phyloP scores from a whole-genome alignment of 345 rosid species.

The Brassica rapa region DNA sequence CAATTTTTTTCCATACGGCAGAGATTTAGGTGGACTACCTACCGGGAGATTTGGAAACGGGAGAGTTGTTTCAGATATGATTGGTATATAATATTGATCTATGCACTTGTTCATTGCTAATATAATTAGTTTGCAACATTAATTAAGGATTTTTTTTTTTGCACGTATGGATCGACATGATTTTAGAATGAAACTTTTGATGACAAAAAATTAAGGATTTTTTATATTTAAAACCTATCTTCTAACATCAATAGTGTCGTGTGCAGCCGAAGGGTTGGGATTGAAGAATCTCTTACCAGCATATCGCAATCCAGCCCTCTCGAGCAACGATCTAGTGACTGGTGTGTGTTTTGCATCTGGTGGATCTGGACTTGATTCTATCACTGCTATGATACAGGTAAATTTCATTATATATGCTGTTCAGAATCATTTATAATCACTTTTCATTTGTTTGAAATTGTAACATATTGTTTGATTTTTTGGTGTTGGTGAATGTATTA shows the following conservation, averaged over 20 bases:
- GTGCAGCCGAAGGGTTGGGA: conserved; percentile 36
- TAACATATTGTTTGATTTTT: neutral
- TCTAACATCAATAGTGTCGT: neutral
- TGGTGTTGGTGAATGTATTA: conserved; percentile 17
- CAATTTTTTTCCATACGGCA: conserved; percentile 61
- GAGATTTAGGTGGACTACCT: conserved; percentile 54
- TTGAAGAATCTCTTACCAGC: conserved; percentile 39
- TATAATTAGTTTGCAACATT: neutral
- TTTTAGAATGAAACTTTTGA: too few relatives aligned
- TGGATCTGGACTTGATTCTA: conserved; percentile 39
- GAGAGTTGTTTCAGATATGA: conserved; percentile 54
- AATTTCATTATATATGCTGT: neutral
- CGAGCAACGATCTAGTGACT: conserved; percentile 23
- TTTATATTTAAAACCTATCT: neutral
- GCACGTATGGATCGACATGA: too few relatives aligned
- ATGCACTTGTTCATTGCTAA: neutral
- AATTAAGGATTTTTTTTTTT: neutral
- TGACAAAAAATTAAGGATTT: neutral
- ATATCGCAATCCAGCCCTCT: conserved; percentile 19
- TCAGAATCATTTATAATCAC: neutral
- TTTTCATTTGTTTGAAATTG: neutral
- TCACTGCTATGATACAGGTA: conserved; percentile 29
- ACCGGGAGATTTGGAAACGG: conserved; percentile 71
- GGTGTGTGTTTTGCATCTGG: conserved; percentile 45
- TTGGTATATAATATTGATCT: conserved; percentile 39